Evolutionary conservation across 495 filamentous ascomycete genomes (phyloP).

Genomic region (Letharia columbiana): DNA sequence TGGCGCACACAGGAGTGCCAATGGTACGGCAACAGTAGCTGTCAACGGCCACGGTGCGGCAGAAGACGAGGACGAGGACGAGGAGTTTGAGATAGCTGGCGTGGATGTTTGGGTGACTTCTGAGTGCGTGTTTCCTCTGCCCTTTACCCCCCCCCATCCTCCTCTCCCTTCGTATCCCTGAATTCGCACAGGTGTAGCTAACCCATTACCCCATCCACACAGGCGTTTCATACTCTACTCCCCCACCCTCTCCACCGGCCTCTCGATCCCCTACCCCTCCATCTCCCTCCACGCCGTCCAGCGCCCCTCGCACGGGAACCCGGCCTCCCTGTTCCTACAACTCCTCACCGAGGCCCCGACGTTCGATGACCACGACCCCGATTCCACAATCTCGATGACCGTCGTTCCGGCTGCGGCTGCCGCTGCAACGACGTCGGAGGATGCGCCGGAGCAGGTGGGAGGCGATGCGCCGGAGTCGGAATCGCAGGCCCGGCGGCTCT

Average conservation of each 20-base stretch:
- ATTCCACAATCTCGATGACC: slow-evolving; percentile 62
- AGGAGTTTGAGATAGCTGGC: slow-evolving; percentile 36
- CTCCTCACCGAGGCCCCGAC: slow-evolving; percentile 43
- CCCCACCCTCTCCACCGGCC: slow-evolving; percentile 46
- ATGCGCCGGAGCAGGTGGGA: not conserved
- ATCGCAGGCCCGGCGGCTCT: slow-evolving; percentile 47
- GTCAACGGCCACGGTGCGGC: slow-evolving; percentile 14
- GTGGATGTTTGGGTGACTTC: slow-evolving; percentile 75
- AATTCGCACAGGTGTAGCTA: not conserved
- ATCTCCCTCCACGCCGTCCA: slow-evolving; percentile 87
- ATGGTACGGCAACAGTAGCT: slow-evolving; percentile 22
- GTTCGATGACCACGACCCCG: slow-evolving; percentile 47
- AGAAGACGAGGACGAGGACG: slow-evolving; percentile 34
- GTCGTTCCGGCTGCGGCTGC: slow-evolving; percentile 45
- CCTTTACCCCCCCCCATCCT: not conserved
- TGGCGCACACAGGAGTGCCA: slow-evolving; percentile 24
- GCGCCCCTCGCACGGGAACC: slow-evolving; percentile 36
- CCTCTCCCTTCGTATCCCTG: not conserved
- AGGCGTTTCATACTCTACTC: slow-evolving; percentile 57
- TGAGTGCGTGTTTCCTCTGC: slow-evolving; percentile 45
- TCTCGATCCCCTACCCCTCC: slow-evolving; percentile 77
- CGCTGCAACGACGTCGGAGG: not conserved
- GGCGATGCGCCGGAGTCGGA: slow-evolving; percentile 18
- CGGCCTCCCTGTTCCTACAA: slow-evolving; percentile 30
- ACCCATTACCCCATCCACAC: not conserved